phyloP scores from a whole-genome alignment of 345 rosid species.

The Mercurialis annua region DNA sequence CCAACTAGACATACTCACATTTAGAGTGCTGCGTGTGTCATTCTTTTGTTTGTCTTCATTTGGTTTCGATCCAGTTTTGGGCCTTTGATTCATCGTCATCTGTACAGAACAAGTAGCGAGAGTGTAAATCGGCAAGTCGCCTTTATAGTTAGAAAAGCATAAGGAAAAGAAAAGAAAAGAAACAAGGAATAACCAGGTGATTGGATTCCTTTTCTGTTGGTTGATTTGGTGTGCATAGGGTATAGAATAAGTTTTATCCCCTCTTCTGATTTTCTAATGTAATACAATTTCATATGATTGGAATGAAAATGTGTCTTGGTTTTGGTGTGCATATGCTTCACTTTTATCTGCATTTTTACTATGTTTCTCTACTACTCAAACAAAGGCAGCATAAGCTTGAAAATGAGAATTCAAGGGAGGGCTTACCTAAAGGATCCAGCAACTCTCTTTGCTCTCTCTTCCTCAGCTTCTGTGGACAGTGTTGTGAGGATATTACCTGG shows the following conservation, averaged over 20 bases:
- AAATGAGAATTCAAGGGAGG: not conserved
- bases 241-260: slow-evolving; percentile 44
- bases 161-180: slow-evolving; percentile 12
- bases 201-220: slow-evolving; percentile 35
- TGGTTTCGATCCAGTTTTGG: slow-evolving; percentile 44
- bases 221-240: slow-evolving; percentile 48
- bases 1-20: slow-evolving; percentile 31
- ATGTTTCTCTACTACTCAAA: not conserved
- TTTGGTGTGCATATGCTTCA: slow-evolving; percentile 45
- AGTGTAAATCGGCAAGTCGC: slow-evolving; percentile 67
- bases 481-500: slow-evolving; percentile 20
- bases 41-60: slow-evolving; percentile 45
- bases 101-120: slow-evolving; percentile 59
- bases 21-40: slow-evolving; percentile 45
- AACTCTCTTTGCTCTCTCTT: slow-evolving; percentile 1
- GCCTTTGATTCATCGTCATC: slow-evolving; percentile 40
- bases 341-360: slow-evolving; percentile 3
- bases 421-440: slow-evolving; percentile 18
- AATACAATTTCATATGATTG: slow-evolving; percentile 37
- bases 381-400: slow-evolving; percentile 13
- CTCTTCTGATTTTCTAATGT: slow-evolving; percentile 43
- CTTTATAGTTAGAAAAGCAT: slow-evolving; percentile 30
- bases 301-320: slow-evolving; percentile 47
- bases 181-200: slow-evolving; percentile 54
- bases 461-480: slow-evolving; percentile 8